These are phyloP conservation scores for Colletotrichum lupini DNA, from an alignment of 2,329 filamentous ascomycete genomes.

Conservation along the genomic window DNA sequence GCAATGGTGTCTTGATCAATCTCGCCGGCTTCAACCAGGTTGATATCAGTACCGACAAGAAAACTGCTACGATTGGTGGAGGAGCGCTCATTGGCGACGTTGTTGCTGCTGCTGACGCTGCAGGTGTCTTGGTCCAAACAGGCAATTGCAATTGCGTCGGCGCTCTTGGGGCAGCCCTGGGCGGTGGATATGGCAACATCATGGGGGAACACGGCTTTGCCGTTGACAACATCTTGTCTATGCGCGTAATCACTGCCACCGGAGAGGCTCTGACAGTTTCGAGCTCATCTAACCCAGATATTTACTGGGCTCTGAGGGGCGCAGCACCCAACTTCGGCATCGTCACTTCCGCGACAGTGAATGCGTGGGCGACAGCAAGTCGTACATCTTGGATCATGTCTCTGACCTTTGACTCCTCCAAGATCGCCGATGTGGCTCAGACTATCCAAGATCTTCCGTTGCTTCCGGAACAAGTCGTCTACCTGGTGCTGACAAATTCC, in stretches of 20 bases:
- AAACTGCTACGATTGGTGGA: slow-evolving; percentile 33
- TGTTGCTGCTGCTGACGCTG: slow-evolving; percentile 15
- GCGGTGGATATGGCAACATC: slow-evolving; percentile 36
- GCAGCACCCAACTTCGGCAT: slow-evolving; percentile 63
- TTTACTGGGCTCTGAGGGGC: slow-evolving; percentile 61
- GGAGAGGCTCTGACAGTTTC: slow-evolving; percentile 42
- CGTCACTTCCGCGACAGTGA: slow-evolving; percentile 56
- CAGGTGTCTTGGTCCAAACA: slow-evolving; percentile 30
- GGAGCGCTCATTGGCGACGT: slow-evolving; percentile 31
- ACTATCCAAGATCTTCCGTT: slow-evolving; percentile 49
- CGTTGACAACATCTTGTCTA: slow-evolving; percentile 47
- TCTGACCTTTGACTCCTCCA: slow-evolving; percentile 38
- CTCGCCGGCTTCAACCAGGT: slow-evolving; percentile 38
- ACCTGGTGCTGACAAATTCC: slow-evolving; percentile 44
- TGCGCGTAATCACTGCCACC: slow-evolving; percentile 43
- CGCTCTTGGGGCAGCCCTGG: slow-evolving; percentile 36
- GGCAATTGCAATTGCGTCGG: slow-evolving; percentile 44
- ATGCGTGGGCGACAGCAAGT: slow-evolving; percentile 43
- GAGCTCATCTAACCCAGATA: slow-evolving; percentile 44
- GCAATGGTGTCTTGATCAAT: slow-evolving; percentile 39
- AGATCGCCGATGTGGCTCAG: slow-evolving; percentile 46
- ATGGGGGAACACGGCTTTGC: slow-evolving; percentile 35
- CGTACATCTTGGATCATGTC: slow-evolving; percentile 41
- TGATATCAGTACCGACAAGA: slow-evolving; percentile 34
- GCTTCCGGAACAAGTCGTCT: slow-evolving; percentile 47